Evolutionary conservation across 192 early-diverging fungal species (phyloP).

Genomic region (Tieghemiomyces parasiticus): DNA sequence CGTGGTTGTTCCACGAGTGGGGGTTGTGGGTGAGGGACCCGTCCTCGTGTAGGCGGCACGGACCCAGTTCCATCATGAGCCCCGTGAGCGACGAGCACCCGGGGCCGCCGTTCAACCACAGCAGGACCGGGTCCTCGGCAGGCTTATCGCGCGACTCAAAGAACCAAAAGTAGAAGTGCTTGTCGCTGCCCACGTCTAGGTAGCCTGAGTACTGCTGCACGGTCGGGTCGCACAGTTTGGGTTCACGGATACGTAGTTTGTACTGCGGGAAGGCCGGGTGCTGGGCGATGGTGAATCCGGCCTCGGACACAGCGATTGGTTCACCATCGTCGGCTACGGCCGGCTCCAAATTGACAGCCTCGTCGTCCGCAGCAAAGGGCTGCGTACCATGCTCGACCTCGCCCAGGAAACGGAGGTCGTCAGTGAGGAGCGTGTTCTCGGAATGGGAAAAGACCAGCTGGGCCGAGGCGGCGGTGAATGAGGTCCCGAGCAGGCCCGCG

Average conservation of each 20-base stretch:
- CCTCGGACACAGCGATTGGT: too few relatives aligned
- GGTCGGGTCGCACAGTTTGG: slow-evolving; percentile 67
- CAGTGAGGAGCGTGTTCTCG: background rate
- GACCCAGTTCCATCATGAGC: slow-evolving; percentile 71
- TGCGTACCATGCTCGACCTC: background rate
- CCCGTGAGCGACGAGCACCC: slow-evolving; percentile 70
- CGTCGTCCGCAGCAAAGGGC: background rate
- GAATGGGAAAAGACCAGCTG: background rate
- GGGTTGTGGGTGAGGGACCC: slow-evolving; percentile 53
- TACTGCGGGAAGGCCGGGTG: slow-evolving; percentile 50
- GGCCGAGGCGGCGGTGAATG: background rate
- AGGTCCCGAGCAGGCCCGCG: background rate
- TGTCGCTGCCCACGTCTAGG: slow-evolving; percentile 46
- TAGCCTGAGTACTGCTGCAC: slow-evolving; percentile 85
- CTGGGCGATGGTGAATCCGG: background rate
- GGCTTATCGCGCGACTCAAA: slow-evolving; percentile 72
- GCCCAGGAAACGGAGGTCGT: background rate
- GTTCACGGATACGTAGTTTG: slow-evolving; percentile 56
- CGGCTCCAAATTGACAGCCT: background rate
- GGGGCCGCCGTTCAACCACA: slow-evolving; percentile 77
- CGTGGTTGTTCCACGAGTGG: slow-evolving; percentile 82
- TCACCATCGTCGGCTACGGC: background rate
- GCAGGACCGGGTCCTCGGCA: slow-evolving; percentile 50
- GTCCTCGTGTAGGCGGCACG: slow-evolving; percentile 67
- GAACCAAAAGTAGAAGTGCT: slow-evolving; percentile 94